Evolutionary conservation across 2,329 filamentous ascomycete species (phyloP), one percentile per base, ranked within the genome.

Genomic region (Myriosclerotinia curreyana): DNA sequence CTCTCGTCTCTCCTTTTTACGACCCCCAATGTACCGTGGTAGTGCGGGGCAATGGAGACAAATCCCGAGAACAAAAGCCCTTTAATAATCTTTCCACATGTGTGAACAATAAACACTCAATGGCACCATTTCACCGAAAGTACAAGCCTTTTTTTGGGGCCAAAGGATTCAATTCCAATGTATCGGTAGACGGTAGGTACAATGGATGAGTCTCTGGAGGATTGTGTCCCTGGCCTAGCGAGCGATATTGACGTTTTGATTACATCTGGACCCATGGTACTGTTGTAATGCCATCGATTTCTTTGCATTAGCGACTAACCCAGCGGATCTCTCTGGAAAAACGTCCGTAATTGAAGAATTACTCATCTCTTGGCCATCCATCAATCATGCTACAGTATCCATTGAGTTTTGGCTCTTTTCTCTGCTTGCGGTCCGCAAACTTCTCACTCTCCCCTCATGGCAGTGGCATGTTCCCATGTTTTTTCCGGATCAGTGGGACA

Each of bases 231-330:
- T 71, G 69, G 67, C 70, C 61, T 67, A 65, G 53, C 56, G 59
- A 64, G 62, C 56, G 60, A 55, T 64, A 69, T 68, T 71, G 70
- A 71, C 70, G 69, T 70, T 73, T 71, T 69, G 50, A 63, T 65
- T 71, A 68, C 71, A 62, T 62, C 40, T 53, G 60, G 31, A 62
- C 42, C 60, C 60, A 58, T 62, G 51, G 60, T 58, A 38, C 20
- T 46, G 31, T 58, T 46, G 54, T 58, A 46, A 34, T 58, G 40
- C 60, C 60, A 63, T 63, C 61, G 61, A 63, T 71, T 70, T 69
- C 60, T 64, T 12, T 73, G 71, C 72, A 73, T 73, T 74, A 74
- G 72, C 67, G 68, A 69, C 71, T 68, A 71, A 62, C 64, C 69
- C 69, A 66, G 71, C 68, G 72, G 71, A 72, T 71, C 69, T 71